phyloP scores from a whole-genome alignment of 1,139 yeast genomes.

The Kluyveromyces sp. region DNA sequence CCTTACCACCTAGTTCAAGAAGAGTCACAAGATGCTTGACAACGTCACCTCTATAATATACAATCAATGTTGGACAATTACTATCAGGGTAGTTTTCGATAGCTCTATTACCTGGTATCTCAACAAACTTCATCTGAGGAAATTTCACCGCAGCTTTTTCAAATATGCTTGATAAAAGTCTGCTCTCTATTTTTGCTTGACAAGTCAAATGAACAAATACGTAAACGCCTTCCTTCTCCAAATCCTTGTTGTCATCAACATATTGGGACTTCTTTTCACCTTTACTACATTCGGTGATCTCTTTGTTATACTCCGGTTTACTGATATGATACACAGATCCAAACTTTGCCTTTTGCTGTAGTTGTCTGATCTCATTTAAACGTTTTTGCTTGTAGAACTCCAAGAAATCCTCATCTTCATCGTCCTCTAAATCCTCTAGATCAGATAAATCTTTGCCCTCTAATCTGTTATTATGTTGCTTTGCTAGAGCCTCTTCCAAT shows the following conservation, averaged over 20 bases:
- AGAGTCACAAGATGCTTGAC: slow-evolving; percentile 73
- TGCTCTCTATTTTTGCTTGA: slow-evolving; percentile 63
- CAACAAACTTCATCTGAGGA: slow-evolving; percentile 84
- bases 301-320: slow-evolving; percentile 80
- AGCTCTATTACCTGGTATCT: slow-evolving; percentile 81
- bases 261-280: slow-evolving; percentile 11
- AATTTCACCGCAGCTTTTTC: slow-evolving; percentile 46
- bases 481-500: slow-evolving; percentile 68
- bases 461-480: slow-evolving; percentile 49
- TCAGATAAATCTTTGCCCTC: slow-evolving; percentile 74
- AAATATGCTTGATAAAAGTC: slow-evolving; percentile 55
- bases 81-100: slow-evolving; percentile 84
- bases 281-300: slow-evolving; percentile 73
- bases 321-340: slow-evolving; percentile 72
- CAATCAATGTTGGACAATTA: slow-evolving; percentile 83
- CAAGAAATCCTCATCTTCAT: slow-evolving; percentile 73
- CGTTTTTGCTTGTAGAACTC: slow-evolving; percentile 69
- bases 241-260: slow-evolving; percentile 11
- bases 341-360: slow-evolving; percentile 55
- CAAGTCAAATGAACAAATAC: slow-evolving; percentile 76
- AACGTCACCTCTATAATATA: slow-evolving; percentile 71
- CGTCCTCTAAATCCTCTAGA: slow-evolving; percentile 68
- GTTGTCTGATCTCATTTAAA: slow-evolving; percentile 57
- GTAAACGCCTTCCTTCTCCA: slow-evolving; percentile 30
- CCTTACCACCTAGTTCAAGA: slow-evolving; percentile 76